phyloP scores from a whole-genome alignment of 2,329 filamentous ascomycete species.

The Chrysoporthe deuterocubensis region DNA sequence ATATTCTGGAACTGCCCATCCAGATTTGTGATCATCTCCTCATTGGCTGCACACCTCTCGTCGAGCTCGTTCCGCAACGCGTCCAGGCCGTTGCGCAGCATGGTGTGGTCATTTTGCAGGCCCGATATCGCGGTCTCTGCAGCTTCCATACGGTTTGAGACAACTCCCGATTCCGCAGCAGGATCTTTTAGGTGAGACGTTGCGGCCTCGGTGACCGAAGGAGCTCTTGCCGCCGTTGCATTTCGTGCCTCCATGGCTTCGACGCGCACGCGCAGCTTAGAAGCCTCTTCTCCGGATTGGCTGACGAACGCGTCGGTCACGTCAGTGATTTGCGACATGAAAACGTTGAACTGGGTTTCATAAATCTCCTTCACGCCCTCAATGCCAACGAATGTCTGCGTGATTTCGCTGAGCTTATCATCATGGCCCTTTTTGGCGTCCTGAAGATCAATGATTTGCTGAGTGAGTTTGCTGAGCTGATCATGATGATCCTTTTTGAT shows the following conservation, averaged over 20 bases:
- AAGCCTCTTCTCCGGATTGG: conserved; percentile 1
- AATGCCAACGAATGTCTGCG: too few species aligned
- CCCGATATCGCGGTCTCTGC: conserved; percentile 4
- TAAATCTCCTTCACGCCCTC: too few species aligned
- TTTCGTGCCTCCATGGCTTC: background rate
- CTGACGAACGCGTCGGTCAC: background rate
- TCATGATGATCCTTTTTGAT: background rate
- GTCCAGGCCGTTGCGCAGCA: background rate
- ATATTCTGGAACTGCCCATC: conserved; percentile 25
- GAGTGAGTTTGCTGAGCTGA: background rate
- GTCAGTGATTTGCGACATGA: background rate
- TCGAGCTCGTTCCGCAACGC: background rate
- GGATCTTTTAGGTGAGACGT: background rate
- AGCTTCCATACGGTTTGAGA: background rate
- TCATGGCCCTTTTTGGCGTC: background rate
- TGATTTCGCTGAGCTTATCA: conserved; percentile 3
- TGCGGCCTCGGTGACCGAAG: background rate
- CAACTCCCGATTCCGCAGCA: background rate
- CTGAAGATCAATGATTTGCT: background rate
- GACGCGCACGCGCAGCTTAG: background rate
- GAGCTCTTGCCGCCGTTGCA: background rate
- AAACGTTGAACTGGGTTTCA: too few species aligned
- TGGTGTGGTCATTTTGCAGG: background rate
- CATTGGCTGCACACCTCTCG: conserved; percentile 8
- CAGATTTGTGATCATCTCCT: conserved; percentile 21